Evolutionary conservation across 2,329 filamentous ascomycete species (phyloP).

Genomic region (Emydomyces testavorans): DNA sequence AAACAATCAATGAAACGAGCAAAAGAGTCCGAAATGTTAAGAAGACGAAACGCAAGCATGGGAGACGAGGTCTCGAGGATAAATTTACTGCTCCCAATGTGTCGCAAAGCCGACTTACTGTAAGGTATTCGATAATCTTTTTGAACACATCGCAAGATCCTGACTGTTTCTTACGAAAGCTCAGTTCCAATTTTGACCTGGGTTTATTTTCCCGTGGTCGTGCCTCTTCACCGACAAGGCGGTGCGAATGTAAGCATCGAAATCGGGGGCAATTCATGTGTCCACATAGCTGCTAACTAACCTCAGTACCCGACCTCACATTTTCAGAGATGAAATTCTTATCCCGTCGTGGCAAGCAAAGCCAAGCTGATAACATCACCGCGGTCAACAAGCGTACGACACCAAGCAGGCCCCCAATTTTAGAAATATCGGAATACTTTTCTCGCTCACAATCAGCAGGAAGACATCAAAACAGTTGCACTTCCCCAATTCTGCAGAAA

Average conservation of each 20-base stretch:
- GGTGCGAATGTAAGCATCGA: conserved; percentile 16
- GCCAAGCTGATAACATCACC: too few species aligned
- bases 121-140: conserved; percentile 25
- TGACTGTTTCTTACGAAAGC: conserved; percentile 21
- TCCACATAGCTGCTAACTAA: background rate
- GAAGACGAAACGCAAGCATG: conserved; percentile 19
- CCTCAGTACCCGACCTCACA: conserved; percentile 41
- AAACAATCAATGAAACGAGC: background rate
- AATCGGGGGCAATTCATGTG: background rate
- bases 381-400: background rate
- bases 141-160: conserved; percentile 8
- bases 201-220: conserved; percentile 31
- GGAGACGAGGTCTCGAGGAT: conserved; percentile 38
- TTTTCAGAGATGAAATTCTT: conserved; percentile 45
- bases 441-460: background rate
- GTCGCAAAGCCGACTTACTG: conserved; percentile 43
- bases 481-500: background rate
- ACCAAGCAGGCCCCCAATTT: background rate
- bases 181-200: conserved; percentile 28
- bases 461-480: background rate
- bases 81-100: conserved; percentile 48
- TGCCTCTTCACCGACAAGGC: conserved; percentile 24
- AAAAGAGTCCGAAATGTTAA: conserved; percentile 17
- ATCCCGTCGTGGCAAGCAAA: conserved; percentile 2
- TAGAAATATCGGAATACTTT: conserved; percentile 10